Base-by-base conservation (phyloP, 2,329 filamentous ascomycete species). In the Verticillium alfalfae region DNA sequence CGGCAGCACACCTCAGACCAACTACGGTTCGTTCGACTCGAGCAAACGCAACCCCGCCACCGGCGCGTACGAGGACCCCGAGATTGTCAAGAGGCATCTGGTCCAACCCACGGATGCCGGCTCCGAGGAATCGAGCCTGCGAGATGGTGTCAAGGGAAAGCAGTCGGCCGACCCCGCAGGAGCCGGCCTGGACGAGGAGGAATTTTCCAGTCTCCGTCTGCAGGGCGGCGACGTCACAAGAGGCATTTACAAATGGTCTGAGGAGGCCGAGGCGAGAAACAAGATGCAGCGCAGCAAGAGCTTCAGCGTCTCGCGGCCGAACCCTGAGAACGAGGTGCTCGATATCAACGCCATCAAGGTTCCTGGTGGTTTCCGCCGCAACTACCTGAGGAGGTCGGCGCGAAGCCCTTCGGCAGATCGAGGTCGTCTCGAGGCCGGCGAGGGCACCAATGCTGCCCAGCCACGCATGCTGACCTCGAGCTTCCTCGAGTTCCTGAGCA, bases 211-310 rank as follows among this genome's bases (percentile, higher is more conserved):
- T 76, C 76, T 99, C 72, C 88, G 89, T 71, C 80, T 99, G 56
- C 96, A 98, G 73, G 95, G 95, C 63, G 95, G 95, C 66, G 95
- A 99, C 73, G 90, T 97, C 62, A 97, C 94, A 31, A 84, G 95
- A 64, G 92, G 94, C 60, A 96, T 99, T 69, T 99, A 99, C 80
- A 89, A 92, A 68, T 99, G 96, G 92, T 92, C 93, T 6, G 93
- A 98, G 74, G 91, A 96, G 72, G 90, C 90, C 59, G 88, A 96
- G 71, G 81, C 86, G 56, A 85, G 88, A 67, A 83, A 81, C 64
- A 86, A 86, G 68, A 80, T 87, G 70, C 86, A 89, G 68, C 87
- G 94, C 69, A 97, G 93, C 77, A 89, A 93, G 78, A 98, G 93
- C 75, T 97, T 97, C 73, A 88, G 89, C 69, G 78, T 91, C 56